Evolutionary conservation across 805 yeast genomes (phyloP).

Genomic region (Candida insectalens): DNA sequence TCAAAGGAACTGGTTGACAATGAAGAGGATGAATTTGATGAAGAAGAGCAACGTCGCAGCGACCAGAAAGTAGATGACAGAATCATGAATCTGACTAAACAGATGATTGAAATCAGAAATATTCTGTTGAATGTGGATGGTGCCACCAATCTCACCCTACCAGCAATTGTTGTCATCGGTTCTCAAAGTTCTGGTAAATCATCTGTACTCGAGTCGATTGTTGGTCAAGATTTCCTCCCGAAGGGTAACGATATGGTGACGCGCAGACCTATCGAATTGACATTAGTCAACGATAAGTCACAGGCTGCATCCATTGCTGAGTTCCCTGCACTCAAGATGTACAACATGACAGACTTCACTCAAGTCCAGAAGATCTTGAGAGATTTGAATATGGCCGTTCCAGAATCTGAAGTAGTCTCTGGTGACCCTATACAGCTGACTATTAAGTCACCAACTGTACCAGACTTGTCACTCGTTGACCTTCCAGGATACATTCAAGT

Average conservation of each 20-base stretch:
- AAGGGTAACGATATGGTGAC: slow-evolving; percentile 98
- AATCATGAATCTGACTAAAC: slow-evolving; percentile 82
- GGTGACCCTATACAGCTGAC: slow-evolving; percentile 91
- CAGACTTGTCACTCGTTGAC: slow-evolving; percentile 90
- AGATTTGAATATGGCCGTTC: slow-evolving; percentile 90
- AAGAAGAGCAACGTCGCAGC: slow-evolving; percentile 33
- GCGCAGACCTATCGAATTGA: slow-evolving; percentile 91
- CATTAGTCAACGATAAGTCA: slow-evolving; percentile 79
- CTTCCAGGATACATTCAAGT: slow-evolving; percentile 96
- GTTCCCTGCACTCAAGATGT: slow-evolving; percentile 81
- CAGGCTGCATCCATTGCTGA: slow-evolving; percentile 80
- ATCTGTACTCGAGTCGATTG: slow-evolving; percentile 90
- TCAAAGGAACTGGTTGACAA: slow-evolving; percentile 42
- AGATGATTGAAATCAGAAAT: slow-evolving; percentile 92
- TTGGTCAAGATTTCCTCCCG: slow-evolving; percentile 96
- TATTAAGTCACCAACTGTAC: slow-evolving; percentile 80
- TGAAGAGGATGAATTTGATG: slow-evolving; percentile 31
- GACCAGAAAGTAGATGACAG: slow-evolving; percentile 61
- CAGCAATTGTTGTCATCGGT: slow-evolving; percentile 94
- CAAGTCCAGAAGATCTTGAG: slow-evolving; percentile 81
- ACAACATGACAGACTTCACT: slow-evolving; percentile 74
- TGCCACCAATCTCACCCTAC: slow-evolving; percentile 68
- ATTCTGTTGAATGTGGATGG: slow-evolving; percentile 67
- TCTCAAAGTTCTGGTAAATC: slow-evolving; percentile 97
- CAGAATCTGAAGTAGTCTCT: slow-evolving; percentile 75